Percentiles rank a stretch among this genome's conserved stretches.
Conservation (phyloP, 2,329 filamentous ascomycete genomes). For the Aureobasidium sp. region DNA sequence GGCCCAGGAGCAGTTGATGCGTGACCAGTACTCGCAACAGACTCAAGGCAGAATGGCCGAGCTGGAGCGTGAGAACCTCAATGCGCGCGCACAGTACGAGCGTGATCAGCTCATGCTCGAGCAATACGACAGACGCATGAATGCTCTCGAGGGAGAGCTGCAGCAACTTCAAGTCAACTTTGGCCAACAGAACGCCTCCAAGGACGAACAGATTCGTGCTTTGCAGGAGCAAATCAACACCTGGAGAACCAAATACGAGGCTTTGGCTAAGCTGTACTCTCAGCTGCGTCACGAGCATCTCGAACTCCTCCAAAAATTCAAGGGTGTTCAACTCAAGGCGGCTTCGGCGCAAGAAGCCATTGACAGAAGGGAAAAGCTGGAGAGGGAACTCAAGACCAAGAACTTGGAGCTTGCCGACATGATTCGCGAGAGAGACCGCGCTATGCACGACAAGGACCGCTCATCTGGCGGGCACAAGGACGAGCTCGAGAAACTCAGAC, state of each 20-base stretch:
- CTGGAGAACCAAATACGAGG: constrained; percentile 95
- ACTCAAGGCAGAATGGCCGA: constrained; percentile 94
- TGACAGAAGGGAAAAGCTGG: constrained; percentile 85
- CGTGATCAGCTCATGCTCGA: constrained; percentile 95
- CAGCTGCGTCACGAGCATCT: constrained; percentile 92
- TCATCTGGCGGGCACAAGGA: constrained; percentile 80
- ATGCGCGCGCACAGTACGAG: constrained; percentile 89
- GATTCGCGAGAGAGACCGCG: constrained; percentile 92
- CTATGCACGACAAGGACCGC: constrained; percentile 86
- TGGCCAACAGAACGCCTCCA: constrained; percentile 75
- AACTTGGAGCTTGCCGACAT: constrained; percentile 98
- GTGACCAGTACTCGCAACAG: constrained; percentile 85
- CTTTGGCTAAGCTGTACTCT: constrained; percentile 91
- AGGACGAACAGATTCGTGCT: constrained; percentile 87
- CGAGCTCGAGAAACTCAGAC: constrained; percentile 87
- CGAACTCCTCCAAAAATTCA: constrained; percentile 91
- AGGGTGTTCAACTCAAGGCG: constrained; percentile 89
- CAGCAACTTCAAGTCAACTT: constrained; percentile 72
- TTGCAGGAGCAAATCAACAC: constrained; percentile 96
- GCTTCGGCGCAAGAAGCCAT: constrained; percentile 96
- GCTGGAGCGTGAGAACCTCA: constrained; percentile 88
- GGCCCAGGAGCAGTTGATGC: constrained; percentile 81
- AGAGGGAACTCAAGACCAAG: constrained; percentile 98
- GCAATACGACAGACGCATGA: constrained; percentile 89
- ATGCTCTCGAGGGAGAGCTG: constrained; percentile 82